phyloP scores from a whole-genome alignment of 108 stramenopile species.

The Nitzschia inconspicua region DNA sequence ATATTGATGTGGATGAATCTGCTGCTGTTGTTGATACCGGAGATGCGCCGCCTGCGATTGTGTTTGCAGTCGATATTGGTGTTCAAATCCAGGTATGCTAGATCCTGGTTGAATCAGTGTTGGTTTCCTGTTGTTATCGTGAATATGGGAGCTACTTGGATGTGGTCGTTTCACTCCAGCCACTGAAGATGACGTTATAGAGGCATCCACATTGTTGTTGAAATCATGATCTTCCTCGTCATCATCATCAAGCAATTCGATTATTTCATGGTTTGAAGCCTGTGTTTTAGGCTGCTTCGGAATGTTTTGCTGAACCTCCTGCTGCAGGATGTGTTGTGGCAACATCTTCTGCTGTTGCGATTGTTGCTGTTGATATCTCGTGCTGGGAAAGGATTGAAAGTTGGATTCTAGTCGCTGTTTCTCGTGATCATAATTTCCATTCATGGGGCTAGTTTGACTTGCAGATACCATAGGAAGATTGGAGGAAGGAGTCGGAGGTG shows the following conservation, averaged over 20 bases:
- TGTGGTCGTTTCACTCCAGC: slow-evolving; percentile 6
- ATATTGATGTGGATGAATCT: not conserved
- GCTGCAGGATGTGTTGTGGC: not conserved
- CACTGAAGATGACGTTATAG: not conserved
- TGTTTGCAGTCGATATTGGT: not conserved
- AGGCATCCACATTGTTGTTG: not conserved
- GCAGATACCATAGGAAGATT: no score
- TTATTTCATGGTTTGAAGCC: not conserved
- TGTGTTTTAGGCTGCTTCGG: no score
- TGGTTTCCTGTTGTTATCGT: not conserved
- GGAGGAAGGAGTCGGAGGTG: no score
- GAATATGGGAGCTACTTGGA: no score
- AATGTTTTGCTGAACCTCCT: not conserved
- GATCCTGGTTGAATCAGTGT: not conserved
- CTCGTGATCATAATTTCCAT: not conserved
- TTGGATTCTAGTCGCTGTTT: not conserved
- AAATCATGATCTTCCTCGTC: not conserved
- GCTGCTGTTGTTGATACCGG: not conserved
- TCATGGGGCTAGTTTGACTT: no score
- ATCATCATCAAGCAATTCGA: slow-evolving; percentile 31
- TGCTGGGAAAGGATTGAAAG: not conserved
- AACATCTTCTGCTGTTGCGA: not conserved
- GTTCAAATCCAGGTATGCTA: not conserved
- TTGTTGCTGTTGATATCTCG: not conserved
- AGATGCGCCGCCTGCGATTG: not conserved